Evolutionary conservation across 2,329 filamentous ascomycete genomes (phyloP).

Genomic region (Epichloe festucae): DNA sequence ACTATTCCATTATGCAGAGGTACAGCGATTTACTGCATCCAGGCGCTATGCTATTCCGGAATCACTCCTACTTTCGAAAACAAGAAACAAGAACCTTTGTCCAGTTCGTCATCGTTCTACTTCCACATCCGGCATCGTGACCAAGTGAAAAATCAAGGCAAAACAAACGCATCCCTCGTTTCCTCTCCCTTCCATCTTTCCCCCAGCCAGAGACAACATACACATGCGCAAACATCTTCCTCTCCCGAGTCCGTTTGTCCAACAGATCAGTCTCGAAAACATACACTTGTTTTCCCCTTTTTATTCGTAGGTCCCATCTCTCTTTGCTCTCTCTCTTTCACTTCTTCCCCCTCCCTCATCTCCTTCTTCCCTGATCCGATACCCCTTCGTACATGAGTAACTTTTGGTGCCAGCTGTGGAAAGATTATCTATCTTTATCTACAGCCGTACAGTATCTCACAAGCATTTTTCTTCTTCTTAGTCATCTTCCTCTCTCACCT

Average conservation of each 20-base stretch:
- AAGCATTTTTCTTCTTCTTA: not conserved
- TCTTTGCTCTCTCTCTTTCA: not conserved
- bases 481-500: not conserved
- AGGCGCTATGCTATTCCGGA: slow-evolving; percentile 4
- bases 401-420: not conserved
- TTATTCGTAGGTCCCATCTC: not conserved
- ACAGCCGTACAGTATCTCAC: not conserved
- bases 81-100: not conserved
- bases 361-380: not conserved
- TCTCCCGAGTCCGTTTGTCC: not conserved
- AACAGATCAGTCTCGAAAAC: not conserved
- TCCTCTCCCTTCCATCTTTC: not conserved
- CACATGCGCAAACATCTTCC: not conserved
- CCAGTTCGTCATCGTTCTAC: slow-evolving; percentile 1
- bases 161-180: not conserved
- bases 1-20: not conserved
- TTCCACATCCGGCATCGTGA: not conserved
- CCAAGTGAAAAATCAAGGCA: not conserved
- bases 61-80: not conserved
- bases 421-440: not conserved
- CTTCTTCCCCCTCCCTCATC: not conserved
- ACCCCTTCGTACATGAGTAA: not conserved
- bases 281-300: not conserved
- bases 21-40: slow-evolving; percentile 5
- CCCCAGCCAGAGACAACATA: not conserved